A percentile compares a stretch with the other conserved stretches of the same genome.
These are phyloP conservation scores for Acanthochlamys bracteata DNA, from an alignment of 106 monocot species.

Conservation along the genomic window DNA sequence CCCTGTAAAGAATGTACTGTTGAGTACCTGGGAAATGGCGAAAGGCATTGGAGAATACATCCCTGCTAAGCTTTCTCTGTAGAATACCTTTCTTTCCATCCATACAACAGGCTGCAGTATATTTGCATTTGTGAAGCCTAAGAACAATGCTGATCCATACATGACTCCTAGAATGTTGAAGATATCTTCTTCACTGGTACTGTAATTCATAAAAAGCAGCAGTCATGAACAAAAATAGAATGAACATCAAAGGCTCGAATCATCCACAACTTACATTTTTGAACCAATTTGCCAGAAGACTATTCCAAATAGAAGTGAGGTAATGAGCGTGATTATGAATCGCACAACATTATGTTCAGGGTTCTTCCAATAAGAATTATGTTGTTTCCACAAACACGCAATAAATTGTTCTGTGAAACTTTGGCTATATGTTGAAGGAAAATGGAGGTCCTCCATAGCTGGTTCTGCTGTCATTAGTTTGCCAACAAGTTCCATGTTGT, in stretches of 20 bases:
- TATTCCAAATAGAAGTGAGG: constrained; percentile 46
- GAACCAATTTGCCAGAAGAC: constrained; percentile 51
- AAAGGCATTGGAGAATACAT: constrained; percentile 61
- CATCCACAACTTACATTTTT: constrained; percentile 24
- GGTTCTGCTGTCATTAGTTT: constrained; percentile 7
- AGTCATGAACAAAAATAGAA: background rate
- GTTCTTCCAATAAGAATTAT: constrained; percentile 59
- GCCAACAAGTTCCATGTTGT: constrained; percentile 39
- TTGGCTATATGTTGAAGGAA: constrained; percentile 35
- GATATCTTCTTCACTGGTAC: background rate
- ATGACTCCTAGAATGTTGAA: constrained; percentile 10
- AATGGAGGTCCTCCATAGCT: constrained; percentile 36
- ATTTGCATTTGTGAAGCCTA: constrained; percentile 30
- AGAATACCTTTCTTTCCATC: constrained; percentile 45
- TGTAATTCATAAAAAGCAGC: background rate
- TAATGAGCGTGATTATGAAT: constrained; percentile 37
- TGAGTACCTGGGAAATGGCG: constrained; percentile 36
- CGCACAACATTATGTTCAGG: constrained; percentile 40
- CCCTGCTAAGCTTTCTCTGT: constrained; percentile 49
- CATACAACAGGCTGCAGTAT: constrained; percentile 41
- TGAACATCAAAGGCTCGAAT: background rate
- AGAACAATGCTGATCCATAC: constrained; percentile 39
- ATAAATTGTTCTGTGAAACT: background rate
- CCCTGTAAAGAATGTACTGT: background rate
- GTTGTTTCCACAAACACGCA: constrained; percentile 42